Evolutionary conservation across 345 rosid species (phyloP).

Genomic region (Psidium friedrichsthalianum): DNA sequence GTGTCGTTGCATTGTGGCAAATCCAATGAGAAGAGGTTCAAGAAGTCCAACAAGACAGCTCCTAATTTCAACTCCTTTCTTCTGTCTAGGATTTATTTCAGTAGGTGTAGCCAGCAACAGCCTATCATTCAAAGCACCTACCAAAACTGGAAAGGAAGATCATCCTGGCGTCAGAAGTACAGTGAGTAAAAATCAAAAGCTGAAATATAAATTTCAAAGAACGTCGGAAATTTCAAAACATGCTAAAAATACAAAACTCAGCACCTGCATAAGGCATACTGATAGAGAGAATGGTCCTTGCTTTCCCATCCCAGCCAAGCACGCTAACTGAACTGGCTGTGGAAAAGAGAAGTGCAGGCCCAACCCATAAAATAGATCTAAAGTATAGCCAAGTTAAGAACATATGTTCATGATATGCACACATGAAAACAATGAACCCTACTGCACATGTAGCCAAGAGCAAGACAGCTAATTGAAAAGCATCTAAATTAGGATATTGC

Average conservation of each 20-base stretch:
- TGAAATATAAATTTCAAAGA: neutral
- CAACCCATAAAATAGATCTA: slow-evolving; percentile 96
- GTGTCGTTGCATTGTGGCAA: slow-evolving; percentile 91
- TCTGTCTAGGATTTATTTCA: slow-evolving; percentile 81
- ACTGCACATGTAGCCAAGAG: neutral
- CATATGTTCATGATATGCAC: neutral
- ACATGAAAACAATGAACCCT: neutral
- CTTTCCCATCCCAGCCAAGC: slow-evolving; percentile 98
- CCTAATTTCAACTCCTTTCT: slow-evolving; percentile 75
- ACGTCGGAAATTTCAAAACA: neutral
- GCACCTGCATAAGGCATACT: slow-evolving; percentile 86
- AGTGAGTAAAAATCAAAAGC: slow-evolving; percentile 2
- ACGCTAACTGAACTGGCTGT: slow-evolving; percentile 72
- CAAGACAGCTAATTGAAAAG: neutral
- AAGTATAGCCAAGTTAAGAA: slow-evolving; percentile 57
- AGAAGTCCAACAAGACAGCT: slow-evolving; percentile 95
- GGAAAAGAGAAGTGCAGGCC: slow-evolving; percentile 94
- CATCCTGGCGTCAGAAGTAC: slow-evolving; percentile 6
- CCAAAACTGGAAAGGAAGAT: slow-evolving; percentile 45
- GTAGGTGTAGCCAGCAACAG: slow-evolving; percentile 74
- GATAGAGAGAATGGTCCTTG: slow-evolving; percentile 73
- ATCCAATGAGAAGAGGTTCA: slow-evolving; percentile 97
- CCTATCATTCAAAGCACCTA: slow-evolving; percentile 92
- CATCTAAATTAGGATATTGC: slow-evolving; percentile 60
- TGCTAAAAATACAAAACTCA: slow-evolving; percentile 1